phyloP scores from a whole-genome alignment of 2,329 filamentous ascomycete species.

The Amesomyces nigricolor region DNA sequence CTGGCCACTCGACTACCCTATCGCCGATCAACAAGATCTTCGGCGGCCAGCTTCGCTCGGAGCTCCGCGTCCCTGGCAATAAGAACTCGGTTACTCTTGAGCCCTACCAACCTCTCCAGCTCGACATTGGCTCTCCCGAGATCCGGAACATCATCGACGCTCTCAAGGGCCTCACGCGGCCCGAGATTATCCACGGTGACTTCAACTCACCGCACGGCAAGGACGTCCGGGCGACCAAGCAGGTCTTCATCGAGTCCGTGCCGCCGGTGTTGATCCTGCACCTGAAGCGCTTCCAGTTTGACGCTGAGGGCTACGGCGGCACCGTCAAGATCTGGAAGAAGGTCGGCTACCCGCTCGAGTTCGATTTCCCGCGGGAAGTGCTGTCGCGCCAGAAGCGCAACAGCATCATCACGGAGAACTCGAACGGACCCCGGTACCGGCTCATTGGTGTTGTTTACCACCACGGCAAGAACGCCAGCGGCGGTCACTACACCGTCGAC shows the following conservation, averaged over 20 bases:
- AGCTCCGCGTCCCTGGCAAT: constrained; percentile 77
- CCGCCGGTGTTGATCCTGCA: constrained; percentile 91
- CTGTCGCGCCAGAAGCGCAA: constrained; percentile 72
- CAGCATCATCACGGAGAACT: constrained; percentile 56
- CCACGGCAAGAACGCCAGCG: constrained; percentile 92
- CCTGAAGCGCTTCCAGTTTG: constrained; percentile 95
- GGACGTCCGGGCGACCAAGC: constrained; percentile 77
- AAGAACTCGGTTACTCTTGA: constrained; percentile 90
- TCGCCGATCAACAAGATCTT: constrained; percentile 94
- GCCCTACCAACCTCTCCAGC: constrained; percentile 87
- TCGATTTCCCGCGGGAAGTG: constrained; percentile 88
- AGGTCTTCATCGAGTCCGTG: constrained; percentile 86
- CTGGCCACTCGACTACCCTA: constrained; percentile 63
- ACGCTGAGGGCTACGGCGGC: constrained; percentile 64
- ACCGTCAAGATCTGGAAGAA: constrained; percentile 99
- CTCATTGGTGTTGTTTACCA: constrained; percentile 92
- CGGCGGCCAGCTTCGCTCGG: constrained; percentile 82
- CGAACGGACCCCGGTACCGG: constrained; percentile 73
- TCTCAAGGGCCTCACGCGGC: constrained; percentile 73
- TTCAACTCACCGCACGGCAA: constrained; percentile 75
- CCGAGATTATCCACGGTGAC: constrained; percentile 79
- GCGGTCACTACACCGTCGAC: constrained; percentile 97
- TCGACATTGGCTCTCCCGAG: constrained; percentile 84
- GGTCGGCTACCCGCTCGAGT: constrained; percentile 86
- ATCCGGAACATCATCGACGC: constrained; percentile 91